A percentile compares a stretch with the other conserved stretches of the same genome.
phyloP scores from a whole-genome alignment of 1,284 basidiomycete genomes.

The Heterobasidion annosum region DNA sequence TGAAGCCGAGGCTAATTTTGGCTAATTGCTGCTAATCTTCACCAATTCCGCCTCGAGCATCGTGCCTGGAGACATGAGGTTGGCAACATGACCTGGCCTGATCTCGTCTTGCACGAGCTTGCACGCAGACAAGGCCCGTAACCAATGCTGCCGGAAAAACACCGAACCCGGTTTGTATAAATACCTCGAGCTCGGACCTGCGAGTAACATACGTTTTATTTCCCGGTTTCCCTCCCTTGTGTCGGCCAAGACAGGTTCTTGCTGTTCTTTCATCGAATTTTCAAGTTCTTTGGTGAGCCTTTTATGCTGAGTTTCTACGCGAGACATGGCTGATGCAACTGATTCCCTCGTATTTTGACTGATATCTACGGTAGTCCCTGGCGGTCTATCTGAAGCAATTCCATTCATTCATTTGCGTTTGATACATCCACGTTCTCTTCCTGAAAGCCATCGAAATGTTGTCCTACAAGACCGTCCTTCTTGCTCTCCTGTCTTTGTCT shows the following conservation, averaged over 20 bases:
- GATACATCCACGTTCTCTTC: conserved; percentile 7
- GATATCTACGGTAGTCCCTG: neutral
- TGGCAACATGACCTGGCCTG: neutral
- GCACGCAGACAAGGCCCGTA: neutral
- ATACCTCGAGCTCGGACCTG: neutral
- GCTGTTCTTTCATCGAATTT: conserved; percentile 17
- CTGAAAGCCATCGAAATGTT: conserved; percentile 27
- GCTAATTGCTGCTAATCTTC: no score
- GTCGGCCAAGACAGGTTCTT: conserved; percentile 50
- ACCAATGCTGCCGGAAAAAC: neutral
- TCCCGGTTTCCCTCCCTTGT: neutral
- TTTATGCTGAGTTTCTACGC: neutral
- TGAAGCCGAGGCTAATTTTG: no score
- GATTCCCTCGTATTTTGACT: no score
- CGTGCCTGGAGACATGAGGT: no score
- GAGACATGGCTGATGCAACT: neutral
- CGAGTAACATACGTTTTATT: neutral
- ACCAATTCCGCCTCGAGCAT: no score
- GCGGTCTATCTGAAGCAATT: conserved; percentile 10
- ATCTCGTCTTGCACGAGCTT: neutral
- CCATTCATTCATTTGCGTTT: conserved; percentile 9
- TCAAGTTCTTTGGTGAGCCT: conserved; percentile 17
- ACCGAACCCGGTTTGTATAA: neutral
- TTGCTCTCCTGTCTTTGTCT: conserved; percentile 29
- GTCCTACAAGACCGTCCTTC: conserved; percentile 28